These are phyloP conservation scores for Wakefieldia striispora DNA, from an alignment of 768 basidiomycete genomes.

Conservation along the genomic window DNA sequence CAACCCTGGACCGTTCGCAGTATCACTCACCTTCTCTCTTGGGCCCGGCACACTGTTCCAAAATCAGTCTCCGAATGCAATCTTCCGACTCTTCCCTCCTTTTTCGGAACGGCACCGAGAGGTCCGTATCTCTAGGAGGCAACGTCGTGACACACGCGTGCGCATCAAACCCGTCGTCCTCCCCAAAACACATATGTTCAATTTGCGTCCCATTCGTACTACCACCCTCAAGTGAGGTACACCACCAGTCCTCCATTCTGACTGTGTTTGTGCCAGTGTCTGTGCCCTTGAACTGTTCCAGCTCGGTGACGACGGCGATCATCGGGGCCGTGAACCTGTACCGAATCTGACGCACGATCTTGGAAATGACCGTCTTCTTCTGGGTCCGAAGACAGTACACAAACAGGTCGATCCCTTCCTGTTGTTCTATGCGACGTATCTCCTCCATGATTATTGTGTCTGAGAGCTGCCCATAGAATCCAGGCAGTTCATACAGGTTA, in stretches of 20 bases:
- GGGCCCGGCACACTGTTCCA: constrained; percentile 5
- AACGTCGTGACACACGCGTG: constrained; percentile 41
- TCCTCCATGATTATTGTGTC: constrained; percentile 13
- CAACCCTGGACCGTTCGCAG: background rate
- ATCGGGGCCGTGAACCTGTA: constrained; percentile 12
- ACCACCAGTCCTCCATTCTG: constrained; percentile 35
- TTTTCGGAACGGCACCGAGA: constrained; percentile 11
- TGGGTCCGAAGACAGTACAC: constrained; percentile 24
- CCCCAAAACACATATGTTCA: constrained; percentile 13
- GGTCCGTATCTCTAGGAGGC: constrained; percentile 12
- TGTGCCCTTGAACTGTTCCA: constrained; percentile 17
- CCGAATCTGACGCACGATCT: constrained; percentile 6
- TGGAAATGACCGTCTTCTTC: constrained; percentile 14
- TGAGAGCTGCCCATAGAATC: constrained; percentile 10
- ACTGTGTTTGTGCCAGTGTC: background rate
- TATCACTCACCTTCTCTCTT: constrained; percentile 16
- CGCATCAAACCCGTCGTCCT: constrained; percentile 29
- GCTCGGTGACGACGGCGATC: constrained; percentile 26
- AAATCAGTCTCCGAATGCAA: constrained; percentile 12
- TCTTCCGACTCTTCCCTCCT: constrained; percentile 19
- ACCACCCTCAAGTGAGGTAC: background rate
- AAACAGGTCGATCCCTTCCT: constrained; percentile 21
- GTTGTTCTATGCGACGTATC: constrained; percentile 14
- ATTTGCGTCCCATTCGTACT: constrained; percentile 32
- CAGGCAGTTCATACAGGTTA: constrained; percentile 24